Evolutionary conservation across 2,329 filamentous ascomycete species (phyloP).

Genomic region (Alternaria panax): DNA sequence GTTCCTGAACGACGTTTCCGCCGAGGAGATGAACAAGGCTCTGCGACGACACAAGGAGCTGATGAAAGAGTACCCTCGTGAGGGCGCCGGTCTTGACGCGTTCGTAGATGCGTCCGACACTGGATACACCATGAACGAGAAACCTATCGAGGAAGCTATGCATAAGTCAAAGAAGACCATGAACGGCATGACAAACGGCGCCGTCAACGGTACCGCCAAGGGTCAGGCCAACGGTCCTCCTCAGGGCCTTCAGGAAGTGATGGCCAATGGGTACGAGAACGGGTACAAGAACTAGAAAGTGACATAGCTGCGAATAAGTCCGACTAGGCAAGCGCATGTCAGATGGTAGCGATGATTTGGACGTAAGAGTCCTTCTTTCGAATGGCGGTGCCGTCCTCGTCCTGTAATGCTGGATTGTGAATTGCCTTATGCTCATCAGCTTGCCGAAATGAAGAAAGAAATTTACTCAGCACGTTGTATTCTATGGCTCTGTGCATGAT

Average conservation of each 20-base stretch:
- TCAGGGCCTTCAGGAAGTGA: conserved; percentile 31
- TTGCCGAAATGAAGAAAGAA: conserved; percentile 7
- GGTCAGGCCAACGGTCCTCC: conserved; percentile 29
- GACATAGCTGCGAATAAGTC: conserved; percentile 20
- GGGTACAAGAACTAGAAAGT: conserved; percentile 40
- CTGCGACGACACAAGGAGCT: conserved; percentile 69
- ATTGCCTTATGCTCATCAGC: conserved; percentile 9
- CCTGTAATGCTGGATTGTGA: not conserved
- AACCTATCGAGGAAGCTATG: conserved; percentile 46
- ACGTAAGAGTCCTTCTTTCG: conserved; percentile 11
- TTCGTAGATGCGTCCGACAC: conserved; percentile 75
- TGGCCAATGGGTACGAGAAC: conserved; percentile 43
- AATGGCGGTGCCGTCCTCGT: conserved; percentile 6
- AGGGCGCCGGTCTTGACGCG: conserved; percentile 71
- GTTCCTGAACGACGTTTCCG: conserved; percentile 72
- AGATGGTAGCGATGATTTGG: conserved; percentile 5
- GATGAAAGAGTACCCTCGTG: conserved; percentile 68
- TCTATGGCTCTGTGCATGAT: not conserved
- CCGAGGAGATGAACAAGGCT: conserved; percentile 68
- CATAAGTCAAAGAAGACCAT: conserved; percentile 27
- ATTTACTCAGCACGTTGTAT: not conserved
- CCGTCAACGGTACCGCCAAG: conserved; percentile 30
- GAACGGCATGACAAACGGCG: conserved; percentile 35
- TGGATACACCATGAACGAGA: conserved; percentile 62
- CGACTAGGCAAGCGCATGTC: conserved; percentile 22